Conservation (phyloP, 2,329 filamentous ascomycete species). For the Aulographum hederae region DNA sequence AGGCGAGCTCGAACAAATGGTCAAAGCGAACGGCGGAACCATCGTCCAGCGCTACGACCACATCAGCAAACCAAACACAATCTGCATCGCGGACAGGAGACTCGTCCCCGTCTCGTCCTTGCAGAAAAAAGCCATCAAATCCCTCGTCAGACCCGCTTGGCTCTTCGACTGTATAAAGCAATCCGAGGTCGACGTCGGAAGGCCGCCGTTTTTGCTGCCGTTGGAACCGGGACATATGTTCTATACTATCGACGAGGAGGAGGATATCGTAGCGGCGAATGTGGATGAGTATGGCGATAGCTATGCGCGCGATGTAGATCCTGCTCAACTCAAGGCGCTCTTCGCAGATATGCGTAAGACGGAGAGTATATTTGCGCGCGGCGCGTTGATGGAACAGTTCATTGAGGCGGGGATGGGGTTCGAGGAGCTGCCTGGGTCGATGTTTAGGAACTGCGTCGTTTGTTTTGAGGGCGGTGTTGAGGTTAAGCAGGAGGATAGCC, state of each 20-base stretch:
- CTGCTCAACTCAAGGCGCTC: slow-evolving; percentile 40
- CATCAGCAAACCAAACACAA: slow-evolving; percentile 50
- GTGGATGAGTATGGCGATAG: slow-evolving; percentile 70
- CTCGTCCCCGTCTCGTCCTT: slow-evolving; percentile 69
- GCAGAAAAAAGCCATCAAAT: slow-evolving; percentile 49
- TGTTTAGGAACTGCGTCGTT: slow-evolving; percentile 21
- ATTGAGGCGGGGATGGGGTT: slow-evolving; percentile 37
- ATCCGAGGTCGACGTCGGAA: slow-evolving; percentile 33
- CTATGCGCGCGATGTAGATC: slow-evolving; percentile 51
- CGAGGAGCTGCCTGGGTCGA: slow-evolving; percentile 28
- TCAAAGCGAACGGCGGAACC: slow-evolving; percentile 68
- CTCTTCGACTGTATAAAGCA: slow-evolving; percentile 61
- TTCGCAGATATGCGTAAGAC: slow-evolving; percentile 18
- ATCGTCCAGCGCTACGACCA: too few species aligned
- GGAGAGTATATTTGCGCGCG: slow-evolving; percentile 12
- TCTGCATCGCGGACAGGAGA: slow-evolving; percentile 61
- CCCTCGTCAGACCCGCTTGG: slow-evolving; percentile 69
- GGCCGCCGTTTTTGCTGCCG: slow-evolving; percentile 42
- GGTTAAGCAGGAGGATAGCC: not conserved
- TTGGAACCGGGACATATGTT: slow-evolving; percentile 51
- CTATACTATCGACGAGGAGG: slow-evolving; percentile 40
- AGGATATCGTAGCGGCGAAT: slow-evolving; percentile 37
- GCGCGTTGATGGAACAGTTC: slow-evolving; percentile 34
- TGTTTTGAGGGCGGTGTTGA: slow-evolving; percentile 18
- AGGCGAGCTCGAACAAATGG: slow-evolving; percentile 56